Percentiles rank a stretch among this genome's conserved stretches.
These are phyloP conservation scores for Periconia sp. DNA, from an alignment of 2,329 filamentous ascomycete species.

Conservation along the genomic window DNA sequence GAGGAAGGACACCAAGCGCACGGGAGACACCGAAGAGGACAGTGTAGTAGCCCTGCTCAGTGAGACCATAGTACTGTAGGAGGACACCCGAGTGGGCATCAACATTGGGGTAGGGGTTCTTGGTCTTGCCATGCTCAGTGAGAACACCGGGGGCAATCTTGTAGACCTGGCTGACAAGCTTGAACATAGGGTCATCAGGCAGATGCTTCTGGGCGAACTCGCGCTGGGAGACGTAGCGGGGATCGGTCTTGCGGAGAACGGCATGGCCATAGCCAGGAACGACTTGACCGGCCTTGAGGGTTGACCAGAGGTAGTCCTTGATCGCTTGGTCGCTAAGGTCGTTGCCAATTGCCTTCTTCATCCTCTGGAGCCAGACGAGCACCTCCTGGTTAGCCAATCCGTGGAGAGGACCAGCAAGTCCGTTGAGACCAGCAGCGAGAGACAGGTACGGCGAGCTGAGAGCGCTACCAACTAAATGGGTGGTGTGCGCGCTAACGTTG, in stretches of 20 bases:
- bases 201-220: conserved; percentile 94
- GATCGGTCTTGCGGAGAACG: conserved; percentile 99
- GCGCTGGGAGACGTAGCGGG: conserved; percentile 97
- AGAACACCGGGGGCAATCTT: conserved; percentile 98
- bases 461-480: conserved; percentile 94
- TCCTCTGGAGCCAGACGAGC: conserved; percentile 97
- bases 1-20: conserved; percentile 96
- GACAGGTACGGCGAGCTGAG: conserved; percentile 98
- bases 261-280: conserved; percentile 98
- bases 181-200: conserved; percentile 98
- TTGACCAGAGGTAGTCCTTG: conserved; percentile 98
- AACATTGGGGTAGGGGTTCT: conserved; percentile 99
- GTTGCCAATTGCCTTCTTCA: conserved; percentile 94
- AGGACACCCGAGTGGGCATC: conserved; percentile 99
- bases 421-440: conserved; percentile 93
- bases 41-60: conserved; percentile 99
- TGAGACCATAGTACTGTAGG: conserved; percentile 99
- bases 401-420: conserved; percentile 97
- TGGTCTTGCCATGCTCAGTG: conserved; percentile 99
- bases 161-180: conserved; percentile 99
- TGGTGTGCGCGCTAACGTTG: conserved; percentile 98
- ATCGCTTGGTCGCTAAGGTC: conserved; percentile 96
- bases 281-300: conserved; percentile 92
- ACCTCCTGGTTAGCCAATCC: conserved; percentile 99
- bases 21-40: conserved; percentile 99